Base-by-base conservation (phyloP, 1,284 basidiomycete genomes). In the Melampsora occidentalis region DNA sequence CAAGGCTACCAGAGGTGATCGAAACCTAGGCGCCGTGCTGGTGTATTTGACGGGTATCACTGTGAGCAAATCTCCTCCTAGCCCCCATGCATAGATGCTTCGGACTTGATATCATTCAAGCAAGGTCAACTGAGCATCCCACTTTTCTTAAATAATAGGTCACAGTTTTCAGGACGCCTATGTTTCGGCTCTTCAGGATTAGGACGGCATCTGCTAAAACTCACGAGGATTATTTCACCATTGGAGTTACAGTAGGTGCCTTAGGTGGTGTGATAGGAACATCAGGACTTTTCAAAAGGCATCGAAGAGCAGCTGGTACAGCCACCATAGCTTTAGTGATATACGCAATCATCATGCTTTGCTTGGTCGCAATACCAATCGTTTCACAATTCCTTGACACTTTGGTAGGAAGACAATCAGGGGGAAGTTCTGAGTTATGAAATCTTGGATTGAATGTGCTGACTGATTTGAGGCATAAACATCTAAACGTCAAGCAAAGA, bases 191-290 rank as follows among this genome's bases (percentile, higher is more conserved):
- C 25, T 57, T 69, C 28, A 10, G 33, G 51, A 57, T 69, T 14
- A 51, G 33, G 22, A 5, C 49, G 9, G 49, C 48, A 53, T 51
- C 67, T 18, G 16, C 22, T 18, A 31, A 69, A 28, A 49, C 35
- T 39, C 65, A 48, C 35, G 67, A 69, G 49, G 67, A 69, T 69
- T 69, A 69, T 46, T 69, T 69, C 49, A 69, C 67, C 10, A 57
- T 69, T 25, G 67, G 67, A 28, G 67, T 39, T 16, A 57, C 67
- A 28, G 49, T 69, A 28, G 67, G 67, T 51, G 67, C 49, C 9
- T 22, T 69, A 20, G 67, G 48, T 51, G 67, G 22, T 39, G 67
- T 57, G 5, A 69, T 69, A 16, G 67, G 67, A 28, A 69, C 67
- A 16, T 69, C 67, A n/a, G 49, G 46, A 22, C 51, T 69, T 35